Evolutionary conservation across 495 filamentous ascomycete genomes (phyloP).

Genomic region (Xylaria scruposa): DNA sequence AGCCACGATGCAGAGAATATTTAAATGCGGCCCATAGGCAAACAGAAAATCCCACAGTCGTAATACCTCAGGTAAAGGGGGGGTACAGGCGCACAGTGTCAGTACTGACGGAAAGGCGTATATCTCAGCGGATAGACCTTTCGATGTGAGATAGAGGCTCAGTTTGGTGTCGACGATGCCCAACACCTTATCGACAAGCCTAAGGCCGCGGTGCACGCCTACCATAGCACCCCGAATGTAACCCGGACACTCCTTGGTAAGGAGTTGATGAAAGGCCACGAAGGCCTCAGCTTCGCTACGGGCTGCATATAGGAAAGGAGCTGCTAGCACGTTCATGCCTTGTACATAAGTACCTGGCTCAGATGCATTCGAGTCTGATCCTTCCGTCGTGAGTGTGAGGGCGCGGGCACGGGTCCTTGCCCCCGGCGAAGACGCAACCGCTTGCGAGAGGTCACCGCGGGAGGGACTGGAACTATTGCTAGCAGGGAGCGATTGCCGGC

Average conservation of each 20-base stretch:
- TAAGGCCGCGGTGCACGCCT: conserved; percentile 90
- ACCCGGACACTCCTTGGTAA: conserved; percentile 87
- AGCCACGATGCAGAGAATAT: conserved; percentile 96
- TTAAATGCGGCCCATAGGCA: conserved; percentile 92
- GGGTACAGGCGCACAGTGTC: conserved; percentile 94
- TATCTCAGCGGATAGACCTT: conserved; percentile 87
- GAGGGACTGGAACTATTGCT: conserved; percentile 42
- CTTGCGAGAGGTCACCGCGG: conserved; percentile 44
- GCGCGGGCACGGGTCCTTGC: conserved; percentile 59
- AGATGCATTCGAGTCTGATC: conserved; percentile 58
- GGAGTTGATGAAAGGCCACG: conserved; percentile 84
- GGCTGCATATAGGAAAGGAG: conserved; percentile 94
- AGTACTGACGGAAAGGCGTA: conserved; percentile 98
- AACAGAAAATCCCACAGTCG: conserved; percentile 98
- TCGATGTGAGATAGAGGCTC: conserved; percentile 78
- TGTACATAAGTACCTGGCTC: conserved; percentile 91
- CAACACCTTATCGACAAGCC: conserved; percentile 87
- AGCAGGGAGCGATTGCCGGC: conserved; percentile 45
- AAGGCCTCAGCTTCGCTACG: conserved; percentile 95
- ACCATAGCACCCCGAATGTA: conserved; percentile 98
- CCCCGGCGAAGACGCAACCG: conserved; percentile 50
- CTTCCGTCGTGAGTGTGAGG: conserved; percentile 64
- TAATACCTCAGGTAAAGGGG: conserved; percentile 93
- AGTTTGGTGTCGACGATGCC: conserved; percentile 91
- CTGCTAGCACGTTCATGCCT: conserved; percentile 99